phyloP scores from a whole-genome alignment of 768 basidiomycete species.

The Cystobasidiopsis lactophilus region DNA sequence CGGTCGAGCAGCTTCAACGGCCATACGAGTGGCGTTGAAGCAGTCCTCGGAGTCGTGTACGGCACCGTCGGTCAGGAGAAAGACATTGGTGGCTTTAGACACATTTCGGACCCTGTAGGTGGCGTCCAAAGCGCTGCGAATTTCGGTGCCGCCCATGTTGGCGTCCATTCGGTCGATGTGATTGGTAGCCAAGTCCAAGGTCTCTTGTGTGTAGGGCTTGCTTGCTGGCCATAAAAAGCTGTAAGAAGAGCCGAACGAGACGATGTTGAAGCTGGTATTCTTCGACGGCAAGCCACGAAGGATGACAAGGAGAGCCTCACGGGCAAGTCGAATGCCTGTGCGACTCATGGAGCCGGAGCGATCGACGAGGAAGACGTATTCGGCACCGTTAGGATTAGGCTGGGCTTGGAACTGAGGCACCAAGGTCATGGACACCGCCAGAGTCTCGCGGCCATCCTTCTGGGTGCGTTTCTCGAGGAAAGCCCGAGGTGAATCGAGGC shows the following conservation, averaged over 20 bases:
- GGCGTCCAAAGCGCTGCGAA: constrained; percentile 27
- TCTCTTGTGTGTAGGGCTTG: not conserved
- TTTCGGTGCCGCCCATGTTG: constrained; percentile 35
- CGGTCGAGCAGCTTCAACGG: not conserved
- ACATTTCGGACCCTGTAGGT: constrained; percentile 26
- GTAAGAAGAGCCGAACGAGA: constrained; percentile 31
- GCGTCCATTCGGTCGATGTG: constrained; percentile 30
- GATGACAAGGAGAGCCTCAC: constrained; percentile 16
- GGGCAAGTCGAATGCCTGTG: too few relatives aligned
- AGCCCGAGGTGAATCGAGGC: too few relatives aligned
- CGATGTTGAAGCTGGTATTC: constrained; percentile 36
- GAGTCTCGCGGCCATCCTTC: too few relatives aligned
- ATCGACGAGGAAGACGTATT: constrained; percentile 42
- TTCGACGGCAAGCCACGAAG: constrained; percentile 29
- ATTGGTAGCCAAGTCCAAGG: constrained; percentile 14
- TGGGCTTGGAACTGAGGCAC: constrained; percentile 30
- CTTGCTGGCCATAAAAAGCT: constrained; percentile 24
- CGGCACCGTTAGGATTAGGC: constrained; percentile 24
- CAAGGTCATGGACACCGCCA: too few relatives aligned
- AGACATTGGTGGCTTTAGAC: constrained; percentile 30
- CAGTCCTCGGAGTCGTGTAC: constrained; percentile 15
- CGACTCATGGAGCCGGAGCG: constrained; percentile 36
- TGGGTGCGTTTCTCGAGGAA: too few relatives aligned
- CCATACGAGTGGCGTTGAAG: not conserved
- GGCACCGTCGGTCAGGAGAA: constrained; percentile 40